These are phyloP conservation scores for Persicaria tinctoria DNA, from an alignment of 148 eudicot species.

Conservation along the genomic window DNA sequence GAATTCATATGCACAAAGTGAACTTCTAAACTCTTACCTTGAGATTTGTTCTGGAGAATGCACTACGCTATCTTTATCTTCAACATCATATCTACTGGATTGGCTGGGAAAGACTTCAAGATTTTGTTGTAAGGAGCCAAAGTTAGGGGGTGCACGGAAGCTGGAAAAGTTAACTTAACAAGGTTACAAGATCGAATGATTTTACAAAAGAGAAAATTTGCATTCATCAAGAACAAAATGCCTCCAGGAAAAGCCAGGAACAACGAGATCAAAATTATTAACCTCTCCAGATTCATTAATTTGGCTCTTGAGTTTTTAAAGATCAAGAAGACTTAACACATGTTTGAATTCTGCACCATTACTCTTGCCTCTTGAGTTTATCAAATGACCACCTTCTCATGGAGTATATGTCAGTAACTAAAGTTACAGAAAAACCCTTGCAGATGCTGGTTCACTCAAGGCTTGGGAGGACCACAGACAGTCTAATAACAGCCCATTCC, in stretches of 20 bases:
- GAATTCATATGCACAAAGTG: background rate
- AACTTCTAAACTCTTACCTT: slow-evolving; percentile 30
- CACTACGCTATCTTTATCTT: slow-evolving; percentile 40
- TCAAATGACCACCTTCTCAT: background rate
- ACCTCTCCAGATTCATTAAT: too few relatives aligned
- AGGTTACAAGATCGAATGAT: slow-evolving; percentile 3
- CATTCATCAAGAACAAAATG: background rate
- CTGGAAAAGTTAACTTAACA: slow-evolving; percentile 24
- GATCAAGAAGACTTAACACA: background rate
- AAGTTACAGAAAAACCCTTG: background rate
- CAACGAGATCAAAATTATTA: slow-evolving; percentile 9
- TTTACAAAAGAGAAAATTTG: slow-evolving; percentile 6
- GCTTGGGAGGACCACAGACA: background rate
- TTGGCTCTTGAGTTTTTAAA: too few relatives aligned
- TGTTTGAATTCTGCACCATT: background rate
- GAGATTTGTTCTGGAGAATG: slow-evolving; percentile 26
- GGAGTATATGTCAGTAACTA: background rate
- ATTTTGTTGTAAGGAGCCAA: slow-evolving; percentile 34
- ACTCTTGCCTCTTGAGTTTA: background rate
- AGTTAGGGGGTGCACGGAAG: slow-evolving; percentile 51
- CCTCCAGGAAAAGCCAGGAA: background rate
- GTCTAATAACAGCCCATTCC: background rate
- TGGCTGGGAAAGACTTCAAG: slow-evolving; percentile 33
- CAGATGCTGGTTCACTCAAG: background rate
- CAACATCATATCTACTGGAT: slow-evolving; percentile 26